phyloP scores from a whole-genome alignment of 257 asterid genomes.

The Phtheirospermum japonicum region DNA sequence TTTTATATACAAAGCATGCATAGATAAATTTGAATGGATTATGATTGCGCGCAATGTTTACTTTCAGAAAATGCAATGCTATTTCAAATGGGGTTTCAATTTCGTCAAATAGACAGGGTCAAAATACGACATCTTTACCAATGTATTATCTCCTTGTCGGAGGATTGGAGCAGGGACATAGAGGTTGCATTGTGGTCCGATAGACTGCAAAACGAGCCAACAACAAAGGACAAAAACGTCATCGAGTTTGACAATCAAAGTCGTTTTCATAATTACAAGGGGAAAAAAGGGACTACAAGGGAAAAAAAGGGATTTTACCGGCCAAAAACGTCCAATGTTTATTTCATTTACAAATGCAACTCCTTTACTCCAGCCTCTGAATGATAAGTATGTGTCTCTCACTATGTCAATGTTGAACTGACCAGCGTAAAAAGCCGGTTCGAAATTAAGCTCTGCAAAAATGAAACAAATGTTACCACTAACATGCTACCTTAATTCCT shows the following conservation, averaged over 20 bases:
- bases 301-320: no score
- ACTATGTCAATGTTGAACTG: conserved; percentile 50
- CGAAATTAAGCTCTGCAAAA: conserved; percentile 43
- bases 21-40: no score
- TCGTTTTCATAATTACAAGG: no score
- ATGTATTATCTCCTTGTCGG: conserved; percentile 54
- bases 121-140: no score
- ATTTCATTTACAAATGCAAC: conserved; percentile 67
- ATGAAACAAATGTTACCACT: no score
- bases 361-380: conserved; percentile 91
- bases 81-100: no score
- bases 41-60: no score
- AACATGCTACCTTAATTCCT: no score
- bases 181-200: conserved; percentile 92
- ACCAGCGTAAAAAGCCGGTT: conserved; percentile 76
- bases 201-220: conserved; percentile 53
- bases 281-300: no score
- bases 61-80: no score
- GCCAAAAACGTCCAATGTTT: conserved; percentile 90
- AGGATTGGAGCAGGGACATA: conserved; percentile 90
- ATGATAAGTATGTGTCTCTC: conserved; percentile 73
- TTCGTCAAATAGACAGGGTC: no score
- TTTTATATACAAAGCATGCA: no score
- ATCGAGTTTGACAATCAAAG: not conserved
- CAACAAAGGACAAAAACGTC: not conserved